A percentile compares a stretch with the other conserved stretches of the same genome.
Evolutionary conservation across 2,329 filamentous ascomycete species (phyloP).

Genomic region (Alternaria burnsii): DNA sequence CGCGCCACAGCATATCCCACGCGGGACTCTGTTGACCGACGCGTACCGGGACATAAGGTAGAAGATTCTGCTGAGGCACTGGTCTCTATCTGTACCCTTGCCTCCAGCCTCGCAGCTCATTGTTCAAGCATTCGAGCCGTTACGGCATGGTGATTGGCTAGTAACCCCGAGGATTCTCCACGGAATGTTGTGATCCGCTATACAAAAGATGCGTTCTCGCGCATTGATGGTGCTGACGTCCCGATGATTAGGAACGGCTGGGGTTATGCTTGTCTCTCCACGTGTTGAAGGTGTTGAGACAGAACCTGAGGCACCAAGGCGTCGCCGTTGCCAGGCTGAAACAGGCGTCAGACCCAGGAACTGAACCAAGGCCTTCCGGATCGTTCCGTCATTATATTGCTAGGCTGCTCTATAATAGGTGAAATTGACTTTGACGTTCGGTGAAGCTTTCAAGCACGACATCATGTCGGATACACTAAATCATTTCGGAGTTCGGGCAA

Average conservation of each 20-base stretch:
- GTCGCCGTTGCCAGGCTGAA: slow-evolving; percentile 22
- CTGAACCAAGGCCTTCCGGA: neutral
- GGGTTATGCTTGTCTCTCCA: slow-evolving; percentile 2
- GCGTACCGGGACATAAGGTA: neutral
- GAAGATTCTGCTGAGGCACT: neutral
- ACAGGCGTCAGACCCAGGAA: slow-evolving; percentile 9
- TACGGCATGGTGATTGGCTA: slow-evolving; percentile 4
- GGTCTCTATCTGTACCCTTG: neutral
- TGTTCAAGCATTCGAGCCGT: slow-evolving; percentile 6
- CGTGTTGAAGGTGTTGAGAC: slow-evolving; percentile 20
- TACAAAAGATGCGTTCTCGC: neutral
- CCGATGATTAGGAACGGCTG: neutral
- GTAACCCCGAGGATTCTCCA: neutral
- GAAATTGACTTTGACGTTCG: neutral
- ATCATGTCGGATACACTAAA: neutral
- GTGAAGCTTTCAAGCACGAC: neutral
- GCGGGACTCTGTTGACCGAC: neutral
- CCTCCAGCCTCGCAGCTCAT: slow-evolving; percentile 5
- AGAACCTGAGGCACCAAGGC: slow-evolving; percentile 22
- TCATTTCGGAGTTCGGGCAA: neutral
- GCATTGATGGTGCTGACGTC: slow-evolving; percentile 8
- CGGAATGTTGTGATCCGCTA: slow-evolving; percentile 9
- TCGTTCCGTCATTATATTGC: neutral
- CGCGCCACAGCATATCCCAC: neutral
- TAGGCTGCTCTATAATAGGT: neutral